These are phyloP conservation scores for Bolboschoenoplectus hybrid DNA, from an alignment of 202 grass and related monocot species.

Conservation along the genomic window DNA sequence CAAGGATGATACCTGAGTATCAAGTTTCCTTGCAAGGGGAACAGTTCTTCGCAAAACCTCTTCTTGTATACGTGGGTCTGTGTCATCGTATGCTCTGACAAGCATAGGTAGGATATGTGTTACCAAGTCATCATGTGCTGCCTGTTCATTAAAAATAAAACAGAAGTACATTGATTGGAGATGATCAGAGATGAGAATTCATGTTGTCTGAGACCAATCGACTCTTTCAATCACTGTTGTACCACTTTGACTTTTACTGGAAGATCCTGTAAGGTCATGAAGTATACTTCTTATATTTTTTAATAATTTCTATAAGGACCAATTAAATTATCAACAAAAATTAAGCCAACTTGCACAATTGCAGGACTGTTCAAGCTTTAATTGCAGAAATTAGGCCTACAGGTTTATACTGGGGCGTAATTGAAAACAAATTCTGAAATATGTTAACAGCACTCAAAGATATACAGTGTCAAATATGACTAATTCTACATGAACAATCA, in stretches of 20 bases:
- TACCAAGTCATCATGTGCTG: conserved; percentile 78
- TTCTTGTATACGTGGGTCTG: conserved; percentile 94
- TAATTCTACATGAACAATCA: conserved; percentile 10
- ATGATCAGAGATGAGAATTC: conserved; percentile 5
- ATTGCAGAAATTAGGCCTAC: conserved; percentile 6
- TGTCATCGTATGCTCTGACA: conserved; percentile 94
- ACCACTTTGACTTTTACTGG: not conserved
- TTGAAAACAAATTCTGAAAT: conserved; percentile 23
- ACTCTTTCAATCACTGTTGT: not conserved
- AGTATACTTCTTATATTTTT: not conserved
- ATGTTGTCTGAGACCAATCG: not conserved
- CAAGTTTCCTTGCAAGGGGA: conserved; percentile 77
- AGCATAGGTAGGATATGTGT: conserved; percentile 86
- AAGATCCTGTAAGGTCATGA: conserved; percentile 7
- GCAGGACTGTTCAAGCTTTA: not conserved
- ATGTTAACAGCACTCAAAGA: not conserved
- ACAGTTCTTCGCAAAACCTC: conserved; percentile 84
- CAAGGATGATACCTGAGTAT: conserved; percentile 61
- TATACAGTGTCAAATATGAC: conserved; percentile 24
- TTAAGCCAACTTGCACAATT: not conserved
- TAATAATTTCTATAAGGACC: not conserved
- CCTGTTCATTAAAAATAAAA: conserved; percentile 46
- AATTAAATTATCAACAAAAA: not conserved
- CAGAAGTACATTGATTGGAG: not conserved
- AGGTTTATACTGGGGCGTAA: not conserved